Evolutionary conservation across 2,329 filamentous ascomycete genomes (phyloP), one percentile per base, ranked within the genome.

Genomic region (Chaetothyriales sp.): DNA sequence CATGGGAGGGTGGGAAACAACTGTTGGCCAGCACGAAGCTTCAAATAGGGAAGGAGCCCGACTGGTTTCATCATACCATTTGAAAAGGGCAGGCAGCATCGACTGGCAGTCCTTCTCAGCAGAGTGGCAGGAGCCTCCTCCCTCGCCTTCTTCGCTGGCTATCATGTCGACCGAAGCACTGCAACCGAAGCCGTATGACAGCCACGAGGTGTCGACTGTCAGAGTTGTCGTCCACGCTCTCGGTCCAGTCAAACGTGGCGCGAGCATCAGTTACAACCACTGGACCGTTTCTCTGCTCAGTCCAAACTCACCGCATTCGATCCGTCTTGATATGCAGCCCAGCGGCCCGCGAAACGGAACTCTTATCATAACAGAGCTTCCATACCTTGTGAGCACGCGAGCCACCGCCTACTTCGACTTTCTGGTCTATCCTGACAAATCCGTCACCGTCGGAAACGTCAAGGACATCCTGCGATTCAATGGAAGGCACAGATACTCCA

Each of bases 221-320:
- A 47, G 46, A 47, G 46, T 47, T 19, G 46, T 47, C 2, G 46
- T 47, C 6, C 46, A 47, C 25, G 33, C 22, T 25, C 18, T 47
- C 7, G 46, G 46, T 29, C 13, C 46, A 28, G 46, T 47, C 46
- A 25, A 47, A 4, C 46, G 20, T 9, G 46, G 25, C 18, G 46
- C 46, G n/a, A 18, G 33, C 8, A 29, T 47, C 46, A 47, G 46
- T 8, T 29, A 47, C 46, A 47, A 47, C 46, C 46, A 47, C 18
- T 47, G 46, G 46, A 47, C 46, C 7, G 25, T 47, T 28, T 47
- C 46, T 5, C 25, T 47, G 19, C 46, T 47, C 25, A 29, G 25
- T 19, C 25, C 46, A 2, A 2, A 47, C 25, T 25, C 22, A 25
- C 22, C 22, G 22, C 18, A 22, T 18, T 47, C 46, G 2, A 19